Evolutionary conservation across 331 rosid genomes (phyloP).

Genomic region (Phaseolus coccineus): DNA sequence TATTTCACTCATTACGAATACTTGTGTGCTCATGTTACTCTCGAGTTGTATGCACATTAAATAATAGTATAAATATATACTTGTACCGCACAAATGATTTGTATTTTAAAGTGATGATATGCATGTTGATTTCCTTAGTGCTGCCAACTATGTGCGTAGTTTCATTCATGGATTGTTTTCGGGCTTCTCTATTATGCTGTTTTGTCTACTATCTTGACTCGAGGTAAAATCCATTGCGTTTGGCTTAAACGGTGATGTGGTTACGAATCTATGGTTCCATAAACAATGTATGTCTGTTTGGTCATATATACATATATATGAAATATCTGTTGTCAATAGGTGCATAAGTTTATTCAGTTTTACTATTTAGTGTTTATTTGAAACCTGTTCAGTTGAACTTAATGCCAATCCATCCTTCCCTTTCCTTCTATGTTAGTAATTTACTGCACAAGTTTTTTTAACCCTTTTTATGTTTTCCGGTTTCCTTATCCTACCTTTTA

Average conservation of each 20-base stretch:
- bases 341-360: neutral
- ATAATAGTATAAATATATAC: neutral
- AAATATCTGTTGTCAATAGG: neutral
- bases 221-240: neutral
- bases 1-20: neutral
- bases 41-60: neutral
- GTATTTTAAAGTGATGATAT: slow-evolving; percentile 15
- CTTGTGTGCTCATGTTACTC: neutral
- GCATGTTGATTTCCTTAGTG: neutral
- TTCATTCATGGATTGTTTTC: neutral
- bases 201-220: slow-evolving; percentile 15
- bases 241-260: neutral
- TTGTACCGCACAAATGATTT: neutral
- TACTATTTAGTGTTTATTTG: slow-evolving; percentile 11
- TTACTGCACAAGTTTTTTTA: neutral
- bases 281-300: neutral
- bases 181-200: neutral
- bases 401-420: neutral
- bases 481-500: neutral
- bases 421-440: neutral
- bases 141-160: neutral
- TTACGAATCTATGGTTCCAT: neutral
- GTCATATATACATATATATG: neutral
- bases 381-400: neutral
- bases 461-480: neutral